Evolutionary conservation across 2,329 filamentous ascomycete species (phyloP), one percentile per base, ranked within the genome.

Genomic region (Didymella lethalis): DNA sequence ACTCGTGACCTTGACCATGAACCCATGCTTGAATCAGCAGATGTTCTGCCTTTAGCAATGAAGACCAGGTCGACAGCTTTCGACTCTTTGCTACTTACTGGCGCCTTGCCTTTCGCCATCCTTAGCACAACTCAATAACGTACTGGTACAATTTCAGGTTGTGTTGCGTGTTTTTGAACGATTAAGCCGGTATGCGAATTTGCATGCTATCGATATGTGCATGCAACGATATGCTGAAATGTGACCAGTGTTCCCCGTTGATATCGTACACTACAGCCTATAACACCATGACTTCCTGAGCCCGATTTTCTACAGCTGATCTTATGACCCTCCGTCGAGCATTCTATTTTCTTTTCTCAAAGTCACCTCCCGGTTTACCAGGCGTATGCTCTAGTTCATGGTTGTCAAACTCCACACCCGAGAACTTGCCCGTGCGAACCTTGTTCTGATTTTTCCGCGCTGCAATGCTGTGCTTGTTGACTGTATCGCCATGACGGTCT

Each of bases 361-460:
- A 71, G 54, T 71, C 68, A 29, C 55, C 57, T n/a, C 48, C 63
- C 25, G 67, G 68, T 26, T 68, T 54, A 23, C 56, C 56, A 11
- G 64, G 60, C 29, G 60, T 54, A 57, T 67, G 67, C 47, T 58
- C 57, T 59, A 58, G 58, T 46, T 63, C 44, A 59, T 72, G 68
- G 58, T 72, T 72, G 38, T 70, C 69, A 54, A 72, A 72, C 50
- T 70, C 61, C 49, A 64, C 54, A 34, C 61, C 61, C 23, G 64
- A 66, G 52, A 72, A 72, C 46, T 65, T 65, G 50, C 69, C 69
- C 46, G 59, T 53, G 14, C 69, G 57, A 4, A 70, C 36, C 45
- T 67, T 68, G 7, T 59, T 51, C 59, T 72, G 54, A 29, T 72
- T 72, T 54, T 69, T 72, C 25, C 64, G 62, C 40, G 69, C 66